Percentiles rank a stretch among this genome's conserved stretches.
Conservation (phyloP, 2,329 filamentous ascomycete genomes). For the Diplodia seriata region DNA sequence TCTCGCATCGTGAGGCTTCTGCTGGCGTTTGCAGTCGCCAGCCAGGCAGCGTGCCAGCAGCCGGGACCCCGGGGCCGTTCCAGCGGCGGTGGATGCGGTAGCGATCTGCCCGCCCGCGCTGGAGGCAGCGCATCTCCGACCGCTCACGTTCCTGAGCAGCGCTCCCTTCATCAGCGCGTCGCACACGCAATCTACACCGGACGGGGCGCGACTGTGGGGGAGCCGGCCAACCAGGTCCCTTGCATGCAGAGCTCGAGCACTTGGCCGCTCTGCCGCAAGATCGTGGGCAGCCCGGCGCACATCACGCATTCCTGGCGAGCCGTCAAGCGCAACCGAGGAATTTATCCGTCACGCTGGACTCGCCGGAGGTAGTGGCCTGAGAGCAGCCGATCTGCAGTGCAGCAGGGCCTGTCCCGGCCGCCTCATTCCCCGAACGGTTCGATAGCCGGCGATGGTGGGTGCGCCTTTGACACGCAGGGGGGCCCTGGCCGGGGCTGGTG, state of each 20-base stretch:
- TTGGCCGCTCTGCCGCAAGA: slow-evolving; percentile 25
- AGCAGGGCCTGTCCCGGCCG: slow-evolving; percentile 49
- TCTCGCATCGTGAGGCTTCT: slow-evolving; percentile 23
- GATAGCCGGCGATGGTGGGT: slow-evolving; percentile 42
- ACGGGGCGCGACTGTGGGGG: slow-evolving; percentile 26
- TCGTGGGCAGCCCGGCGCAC: slow-evolving; percentile 31
- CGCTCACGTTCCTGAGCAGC: slow-evolving; percentile 32
- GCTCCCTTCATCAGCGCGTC: slow-evolving; percentile 35
- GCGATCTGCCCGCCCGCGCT: slow-evolving; percentile 23
- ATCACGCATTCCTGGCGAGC: slow-evolving; percentile 31
- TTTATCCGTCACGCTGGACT: slow-evolving; percentile 36
- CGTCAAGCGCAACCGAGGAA: slow-evolving; percentile 35
- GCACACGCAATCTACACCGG: slow-evolving; percentile 27
- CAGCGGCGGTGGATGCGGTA: slow-evolving; percentile 9
- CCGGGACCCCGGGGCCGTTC: slow-evolving; percentile 18
- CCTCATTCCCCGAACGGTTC: slow-evolving; percentile 48
- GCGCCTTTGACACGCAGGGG: slow-evolving; percentile 30
- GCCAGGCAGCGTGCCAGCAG: neutral
- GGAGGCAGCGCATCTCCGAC: slow-evolving; percentile 15
- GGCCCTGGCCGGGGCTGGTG: slow-evolving; percentile 32
- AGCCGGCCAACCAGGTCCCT: slow-evolving; percentile 26
- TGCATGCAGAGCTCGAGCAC: slow-evolving; percentile 29
- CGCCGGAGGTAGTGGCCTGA: slow-evolving; percentile 28
- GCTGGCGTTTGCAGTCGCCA: slow-evolving; percentile 8
- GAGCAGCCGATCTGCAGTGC: slow-evolving; percentile 49